A percentile compares a stretch with the other conserved stretches of the same genome.
These are phyloP conservation scores for Didymella keratinophila DNA, from an alignment of 2,329 filamentous ascomycete species.

Conservation along the genomic window DNA sequence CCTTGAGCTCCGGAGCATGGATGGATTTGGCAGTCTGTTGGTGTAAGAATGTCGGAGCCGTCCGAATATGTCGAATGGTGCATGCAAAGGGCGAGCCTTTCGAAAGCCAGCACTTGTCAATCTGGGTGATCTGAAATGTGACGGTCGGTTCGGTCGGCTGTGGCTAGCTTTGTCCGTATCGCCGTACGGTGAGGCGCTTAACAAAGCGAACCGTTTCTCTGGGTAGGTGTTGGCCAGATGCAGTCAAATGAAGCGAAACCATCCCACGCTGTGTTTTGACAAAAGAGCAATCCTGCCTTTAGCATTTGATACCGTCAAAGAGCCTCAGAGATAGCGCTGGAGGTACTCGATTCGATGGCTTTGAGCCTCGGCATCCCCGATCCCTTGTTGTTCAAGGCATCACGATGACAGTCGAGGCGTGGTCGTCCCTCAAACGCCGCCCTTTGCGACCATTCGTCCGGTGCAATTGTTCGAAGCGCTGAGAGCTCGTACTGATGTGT, in stretches of 20 bases:
- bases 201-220: conserved; percentile 3
- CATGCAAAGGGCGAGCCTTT: conserved; percentile 2
- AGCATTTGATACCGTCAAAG: not conserved
- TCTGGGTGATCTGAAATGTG: not conserved
- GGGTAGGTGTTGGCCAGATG: conserved; percentile 9
- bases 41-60: conserved; percentile 6
- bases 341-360: not conserved
- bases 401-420: not conserved
- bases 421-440: not conserved
- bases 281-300: not conserved
- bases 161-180: conserved; percentile 15
- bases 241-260: conserved; percentile 10
- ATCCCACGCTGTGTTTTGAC: not conserved
- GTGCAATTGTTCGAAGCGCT: conserved; percentile 1
- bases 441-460: conserved; percentile 5
- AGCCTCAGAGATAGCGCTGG: not conserved
- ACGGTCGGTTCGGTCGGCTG: conserved; percentile 14
- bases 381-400: not conserved
- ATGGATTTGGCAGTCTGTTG: conserved; percentile 3
- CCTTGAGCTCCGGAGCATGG: not conserved
- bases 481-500: conserved; percentile 9
- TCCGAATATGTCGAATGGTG: conserved; percentile 1
- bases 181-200: conserved; percentile 9
- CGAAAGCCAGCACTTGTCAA: not conserved
- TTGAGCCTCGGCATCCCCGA: not conserved